Evolutionary conservation across 805 yeast species (phyloP), one percentile per base, ranked within the genome.

Genomic region (Wickerhamiella spandovensis): DNA sequence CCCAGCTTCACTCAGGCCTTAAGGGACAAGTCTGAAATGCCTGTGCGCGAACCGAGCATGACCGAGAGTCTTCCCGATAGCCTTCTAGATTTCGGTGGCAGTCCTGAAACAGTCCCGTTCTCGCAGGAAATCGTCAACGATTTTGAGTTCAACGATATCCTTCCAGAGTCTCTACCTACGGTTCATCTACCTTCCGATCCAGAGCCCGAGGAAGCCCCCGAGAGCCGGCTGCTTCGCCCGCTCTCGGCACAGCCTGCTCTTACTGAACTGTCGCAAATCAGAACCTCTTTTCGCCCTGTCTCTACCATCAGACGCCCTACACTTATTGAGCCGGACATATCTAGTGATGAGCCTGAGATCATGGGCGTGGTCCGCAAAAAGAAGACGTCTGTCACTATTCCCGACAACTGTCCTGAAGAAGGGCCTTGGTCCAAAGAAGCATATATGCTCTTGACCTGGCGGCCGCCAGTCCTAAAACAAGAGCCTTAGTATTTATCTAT

Each of bases 341-440:
- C 22, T 2, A 13, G 24, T 24, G 24, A 39, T 24, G 20, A 39
- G 43, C 43, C 43, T 9, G 12, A 9, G 32, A 28, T 28, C 32
- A 28, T 15, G 15, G 32, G 12, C 12, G 32, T 28, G 12, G 32
- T 28, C 32, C 32, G 12, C 15, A 28, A 9, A 28, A 28, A 28
- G 12, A 28, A 28, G 3, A 28, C 32, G 12, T 9, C 5, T 12
- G 32, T 28, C 12, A 9, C 32, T 8, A 35, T 35, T 15, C 39
- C 39, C 10, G 38, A 35, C 20, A 20, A 43, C 10, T 25, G 17
- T 15, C 48, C 51, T 3, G 24, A 10, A 22, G 18, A 39, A 15
- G 53, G 53, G 5, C 41, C 49, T n/a, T 50, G 53, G 53, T 47
- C 50, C 10, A 47, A 48, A 46, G 53, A 50, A 30, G 53, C 50